A percentile compares a stretch with the other conserved stretches of the same genome.
Conservation (phyloP, 2,329 filamentous ascomycete genomes). For the Verticillium isaacii region DNA sequence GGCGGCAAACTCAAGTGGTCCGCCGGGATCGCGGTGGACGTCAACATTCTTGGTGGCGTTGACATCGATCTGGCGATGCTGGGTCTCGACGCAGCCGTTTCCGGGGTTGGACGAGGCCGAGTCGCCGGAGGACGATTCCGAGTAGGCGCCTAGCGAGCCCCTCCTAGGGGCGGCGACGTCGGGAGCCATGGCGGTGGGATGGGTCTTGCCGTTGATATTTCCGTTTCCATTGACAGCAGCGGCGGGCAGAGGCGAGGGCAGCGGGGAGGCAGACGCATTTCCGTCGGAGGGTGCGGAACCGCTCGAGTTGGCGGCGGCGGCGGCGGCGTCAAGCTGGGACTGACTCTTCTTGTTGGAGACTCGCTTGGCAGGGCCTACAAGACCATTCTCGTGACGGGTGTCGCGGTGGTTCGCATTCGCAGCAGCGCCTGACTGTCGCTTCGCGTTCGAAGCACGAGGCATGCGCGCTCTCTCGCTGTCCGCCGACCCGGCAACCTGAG, state of each 20-base stretch:
- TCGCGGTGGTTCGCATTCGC: slow-evolving; percentile 58
- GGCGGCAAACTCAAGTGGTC: slow-evolving; percentile 70
- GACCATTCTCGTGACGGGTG: slow-evolving; percentile 80
- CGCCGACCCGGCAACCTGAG: slow-evolving; percentile 28
- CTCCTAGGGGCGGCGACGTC: slow-evolving; percentile 40
- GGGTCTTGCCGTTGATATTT: slow-evolving; percentile 5
- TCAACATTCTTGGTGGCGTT: slow-evolving; percentile 64
- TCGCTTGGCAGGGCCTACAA: slow-evolving; percentile 56
- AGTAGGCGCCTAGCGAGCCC: slow-evolving; percentile 46
- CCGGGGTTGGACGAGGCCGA: slow-evolving; percentile 29
- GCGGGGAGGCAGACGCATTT: slow-evolving; percentile 19
- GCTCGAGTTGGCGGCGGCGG: slow-evolving; percentile 13
- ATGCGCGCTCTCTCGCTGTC: slow-evolving; percentile 41
- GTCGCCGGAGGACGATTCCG: slow-evolving; percentile 52
- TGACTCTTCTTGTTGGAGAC: slow-evolving; percentile 39
- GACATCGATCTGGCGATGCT: slow-evolving; percentile 60
- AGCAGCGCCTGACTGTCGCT: slow-evolving; percentile 59
- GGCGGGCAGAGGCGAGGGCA: slow-evolving; percentile 18
- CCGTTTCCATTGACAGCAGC: slow-evolving; percentile 9
- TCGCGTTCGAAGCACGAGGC: slow-evolving; percentile 56
- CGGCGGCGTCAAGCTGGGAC: slow-evolving; percentile 30
- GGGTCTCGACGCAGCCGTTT: slow-evolving; percentile 36
- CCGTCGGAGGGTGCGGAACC: slow-evolving; percentile 15
- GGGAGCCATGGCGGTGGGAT: slow-evolving; percentile 30
- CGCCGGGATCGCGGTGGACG: slow-evolving; percentile 66